Evolutionary conservation across 306 rosid genomes (phyloP).

Genomic region (Pterocarpus santalinus): DNA sequence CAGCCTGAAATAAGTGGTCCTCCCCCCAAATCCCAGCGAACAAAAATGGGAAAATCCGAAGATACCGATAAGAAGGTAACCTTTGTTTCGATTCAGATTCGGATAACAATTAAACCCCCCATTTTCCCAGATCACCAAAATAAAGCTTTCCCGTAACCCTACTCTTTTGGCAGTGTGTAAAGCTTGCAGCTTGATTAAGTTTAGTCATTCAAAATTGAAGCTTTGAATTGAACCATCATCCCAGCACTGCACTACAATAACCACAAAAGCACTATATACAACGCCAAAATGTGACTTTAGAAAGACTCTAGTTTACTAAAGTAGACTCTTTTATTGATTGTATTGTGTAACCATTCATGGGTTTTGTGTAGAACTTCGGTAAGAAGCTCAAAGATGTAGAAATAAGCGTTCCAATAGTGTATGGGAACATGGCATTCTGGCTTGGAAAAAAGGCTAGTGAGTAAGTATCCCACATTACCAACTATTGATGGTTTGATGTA

Average conservation of each 20-base stretch:
- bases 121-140: constrained; percentile 38
- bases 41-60: constrained; percentile 71
- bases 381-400: constrained; percentile 78
- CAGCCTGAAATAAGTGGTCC: constrained; percentile 61
- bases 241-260: not conserved
- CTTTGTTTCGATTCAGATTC: constrained; percentile 42
- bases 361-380: constrained; percentile 64
- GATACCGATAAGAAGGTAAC: constrained; percentile 73
- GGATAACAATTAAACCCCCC: constrained; percentile 22
- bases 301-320: constrained; percentile 19
- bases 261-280: constrained; percentile 14
- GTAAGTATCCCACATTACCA: constrained; percentile 62
- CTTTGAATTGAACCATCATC: constrained; percentile 4
- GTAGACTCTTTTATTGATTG: constrained; percentile 3
- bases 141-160: constrained; percentile 16
- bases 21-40: constrained; percentile 54
- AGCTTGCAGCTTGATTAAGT: constrained; percentile 39
- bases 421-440: constrained; percentile 86
- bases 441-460: constrained; percentile 92
- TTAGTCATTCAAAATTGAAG: constrained; percentile 35
- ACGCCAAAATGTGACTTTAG: constrained; percentile 12
- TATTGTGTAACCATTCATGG: constrained; percentile 46
- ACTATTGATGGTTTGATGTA: constrained; percentile 34
- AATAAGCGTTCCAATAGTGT: constrained; percentile 80
- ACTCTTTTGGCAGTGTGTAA: constrained; percentile 24